These are phyloP conservation scores for Colletotrichum sp. DNA, from an alignment of 2,329 filamentous ascomycete genomes.

Conservation along the genomic window DNA sequence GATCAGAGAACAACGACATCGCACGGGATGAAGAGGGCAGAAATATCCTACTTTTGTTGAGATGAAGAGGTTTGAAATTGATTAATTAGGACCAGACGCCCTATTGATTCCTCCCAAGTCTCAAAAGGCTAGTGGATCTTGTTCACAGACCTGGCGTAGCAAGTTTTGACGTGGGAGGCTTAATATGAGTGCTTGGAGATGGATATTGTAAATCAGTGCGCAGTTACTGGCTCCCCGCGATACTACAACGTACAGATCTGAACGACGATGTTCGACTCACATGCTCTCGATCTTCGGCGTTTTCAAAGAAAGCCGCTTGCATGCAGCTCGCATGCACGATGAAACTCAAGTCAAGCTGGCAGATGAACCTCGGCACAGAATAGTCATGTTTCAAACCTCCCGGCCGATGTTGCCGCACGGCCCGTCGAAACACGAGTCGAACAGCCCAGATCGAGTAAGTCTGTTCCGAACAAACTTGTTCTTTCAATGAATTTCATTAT, in stretches of 20 bases:
- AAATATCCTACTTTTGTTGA: not conserved
- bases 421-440: not conserved
- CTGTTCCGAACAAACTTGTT: not conserved
- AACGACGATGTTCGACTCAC: not conserved
- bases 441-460: not conserved
- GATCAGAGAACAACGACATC: not conserved
- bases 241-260: not conserved
- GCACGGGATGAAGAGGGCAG: not conserved
- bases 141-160: not conserved
- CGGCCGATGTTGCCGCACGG: not conserved
- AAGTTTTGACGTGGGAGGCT: not conserved
- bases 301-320: not conserved
- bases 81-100: accelerated
- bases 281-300: not conserved
- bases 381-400: not conserved
- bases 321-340: not conserved
- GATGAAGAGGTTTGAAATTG: not conserved
- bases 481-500: not conserved
- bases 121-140: not conserved
- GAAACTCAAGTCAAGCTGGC: not conserved
- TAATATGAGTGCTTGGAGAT: not conserved
- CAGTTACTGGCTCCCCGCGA: accelerated
- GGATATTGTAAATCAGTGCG: not conserved
- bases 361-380: not conserved
- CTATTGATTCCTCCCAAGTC: accelerated